Evolutionary conservation across 768 basidiomycete species (phyloP).

Genomic region (Pisolithus marmoratus): DNA sequence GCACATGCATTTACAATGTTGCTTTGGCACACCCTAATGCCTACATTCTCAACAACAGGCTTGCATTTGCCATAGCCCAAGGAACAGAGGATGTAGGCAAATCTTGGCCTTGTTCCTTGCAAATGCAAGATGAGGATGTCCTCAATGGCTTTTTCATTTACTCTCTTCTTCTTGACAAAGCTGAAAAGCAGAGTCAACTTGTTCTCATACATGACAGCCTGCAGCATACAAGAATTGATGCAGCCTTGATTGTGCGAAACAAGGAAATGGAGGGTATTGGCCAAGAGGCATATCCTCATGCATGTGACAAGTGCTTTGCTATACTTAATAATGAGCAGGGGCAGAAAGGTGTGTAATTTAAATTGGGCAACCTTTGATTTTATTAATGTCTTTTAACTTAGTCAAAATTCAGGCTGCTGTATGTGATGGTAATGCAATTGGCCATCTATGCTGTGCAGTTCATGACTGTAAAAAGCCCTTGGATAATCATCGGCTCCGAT

Average conservation of each 20-base stretch:
- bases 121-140: too few relatives aligned
- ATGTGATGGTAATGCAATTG: slow-evolving; percentile 19
- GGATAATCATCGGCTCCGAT: slow-evolving; percentile 10
- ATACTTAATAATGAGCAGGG: slow-evolving; percentile 1
- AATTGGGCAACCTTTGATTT: background rate
- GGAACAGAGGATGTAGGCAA: too few relatives aligned
- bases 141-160: too few relatives aligned
- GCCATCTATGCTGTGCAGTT: slow-evolving; percentile 26
- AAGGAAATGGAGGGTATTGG: slow-evolving; percentile 7
- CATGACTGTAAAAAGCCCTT: slow-evolving; percentile 22
- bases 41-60: too few relatives aligned
- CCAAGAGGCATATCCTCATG: slow-evolving; percentile 8
- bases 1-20: too few relatives aligned
- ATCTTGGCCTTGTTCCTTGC: too few relatives aligned
- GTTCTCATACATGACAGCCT: too few relatives aligned
- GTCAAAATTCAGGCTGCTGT: slow-evolving; percentile 4
- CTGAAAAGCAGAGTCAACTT: too few relatives aligned
- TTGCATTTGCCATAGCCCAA: too few relatives aligned
- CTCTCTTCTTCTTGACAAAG: too few relatives aligned
- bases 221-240: too few relatives aligned
- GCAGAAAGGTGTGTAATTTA: background rate
- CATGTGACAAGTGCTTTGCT: slow-evolving; percentile 7
- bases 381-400: background rate
- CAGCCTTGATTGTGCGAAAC: background rate
- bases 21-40: slow-evolving; percentile 22